phyloP scores from a whole-genome alignment of 768 basidiomycete species.

The Lactifluus echinatus region DNA sequence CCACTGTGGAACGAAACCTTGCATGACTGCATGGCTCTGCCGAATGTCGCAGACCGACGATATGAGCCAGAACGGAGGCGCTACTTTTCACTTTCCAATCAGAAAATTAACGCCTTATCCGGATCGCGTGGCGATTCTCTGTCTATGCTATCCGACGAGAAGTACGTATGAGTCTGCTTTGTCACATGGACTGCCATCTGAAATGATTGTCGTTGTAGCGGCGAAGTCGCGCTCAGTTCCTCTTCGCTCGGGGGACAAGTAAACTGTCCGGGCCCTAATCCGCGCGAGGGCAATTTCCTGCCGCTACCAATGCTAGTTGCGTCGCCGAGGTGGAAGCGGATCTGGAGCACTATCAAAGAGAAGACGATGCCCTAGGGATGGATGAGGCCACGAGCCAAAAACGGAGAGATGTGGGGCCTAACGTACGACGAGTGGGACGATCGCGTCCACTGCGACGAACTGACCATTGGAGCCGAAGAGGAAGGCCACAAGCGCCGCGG shows the following conservation, averaged over 20 bases:
- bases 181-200: neutral
- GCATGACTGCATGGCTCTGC: too few relatives aligned
- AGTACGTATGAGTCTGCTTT: neutral
- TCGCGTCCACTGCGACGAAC: neutral
- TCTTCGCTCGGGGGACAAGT: neutral
- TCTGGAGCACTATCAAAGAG: conserved; percentile 4
- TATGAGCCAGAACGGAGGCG: neutral
- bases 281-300: neutral
- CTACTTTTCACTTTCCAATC: neutral
- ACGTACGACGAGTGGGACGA: neutral
- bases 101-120: neutral
- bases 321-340: neutral
- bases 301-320: neutral
- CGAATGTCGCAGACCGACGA: too few relatives aligned
- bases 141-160: neutral
- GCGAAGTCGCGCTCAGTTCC: neutral
- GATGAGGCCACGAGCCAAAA: neutral
- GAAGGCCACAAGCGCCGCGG: neutral
- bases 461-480: neutral
- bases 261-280: neutral
- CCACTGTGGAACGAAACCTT: too few relatives aligned
- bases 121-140: neutral
- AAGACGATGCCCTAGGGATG: conserved; percentile 1
- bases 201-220: neutral
- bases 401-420: neutral